Base-by-base conservation (phyloP, 768 basidiomycete genomes). In the Naganishia friedmannii region DNA sequence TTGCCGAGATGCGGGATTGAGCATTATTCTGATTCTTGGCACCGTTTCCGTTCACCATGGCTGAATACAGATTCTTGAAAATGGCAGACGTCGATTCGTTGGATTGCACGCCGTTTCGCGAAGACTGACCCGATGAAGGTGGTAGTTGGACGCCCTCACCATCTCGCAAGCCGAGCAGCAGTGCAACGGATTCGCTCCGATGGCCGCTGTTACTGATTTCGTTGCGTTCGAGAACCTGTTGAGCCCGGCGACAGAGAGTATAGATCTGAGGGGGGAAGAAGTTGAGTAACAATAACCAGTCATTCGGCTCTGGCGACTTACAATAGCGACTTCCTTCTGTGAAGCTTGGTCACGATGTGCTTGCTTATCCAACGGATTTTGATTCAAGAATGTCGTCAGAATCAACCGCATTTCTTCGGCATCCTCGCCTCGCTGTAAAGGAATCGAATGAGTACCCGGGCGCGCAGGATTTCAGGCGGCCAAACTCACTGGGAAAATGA, bases 301-400 rank as follows among this genome's bases (percentile, higher is more conserved):
- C 28, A 28, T 9, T 15, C 3, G n/a, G 48, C 7, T 26, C 4
- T 23, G 19, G 48, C 32, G 28, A 72, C 75, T 71, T 57, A 80
- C 79, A 53, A 80, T 80, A 31, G 77, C 74, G 6, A 78, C 76
- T 70, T 80, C 79, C 65, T 79, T 77, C 57, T 77, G 72, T 15
- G 79, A 77, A 53, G 79, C 78, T 45, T 77, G 75, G 65, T 80
- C 79, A 26, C 70, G 70, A 21, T 56, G 51, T 6, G 66, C 70
- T 17, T 74, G 74, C 13, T 76, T 73, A 66, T 77, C 75, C 46
- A 75, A 72, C 15, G 79, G 77, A 60, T 75, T 72, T 39, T 79
- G 77, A 53, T 80, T 74, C 70, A 78, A 73, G 71, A 80, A 80
- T 15, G 66, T 72, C 48, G 77, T 57, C 39, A 80, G 57, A 28